A percentile compares a stretch with the other conserved stretches of the same genome.
phyloP scores from a whole-genome alignment of 2,329 filamentous ascomycete species.

The Ramularia endophylla region DNA sequence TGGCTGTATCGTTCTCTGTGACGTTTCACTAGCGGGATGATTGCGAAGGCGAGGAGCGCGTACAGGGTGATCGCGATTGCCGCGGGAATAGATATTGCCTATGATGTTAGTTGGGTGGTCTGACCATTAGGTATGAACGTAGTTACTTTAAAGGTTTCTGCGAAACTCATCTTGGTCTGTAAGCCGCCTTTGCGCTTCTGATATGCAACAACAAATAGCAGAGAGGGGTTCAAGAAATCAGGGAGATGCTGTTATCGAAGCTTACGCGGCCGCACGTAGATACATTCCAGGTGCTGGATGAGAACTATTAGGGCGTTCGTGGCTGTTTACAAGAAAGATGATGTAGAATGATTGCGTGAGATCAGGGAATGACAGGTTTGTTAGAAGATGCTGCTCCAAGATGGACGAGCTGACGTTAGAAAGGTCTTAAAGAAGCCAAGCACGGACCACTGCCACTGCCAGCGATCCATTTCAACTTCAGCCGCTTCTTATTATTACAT shows the following conservation, averaged over 20 bases:
- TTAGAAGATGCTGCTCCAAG: too few species aligned
- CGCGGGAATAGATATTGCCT: constrained; percentile 43
- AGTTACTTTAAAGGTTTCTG: neutral
- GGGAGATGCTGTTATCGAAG: neutral
- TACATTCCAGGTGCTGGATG: too few species aligned
- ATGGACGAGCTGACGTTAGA: too few species aligned
- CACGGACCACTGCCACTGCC: too few species aligned
- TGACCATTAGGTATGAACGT: neutral
- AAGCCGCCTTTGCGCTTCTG: neutral
- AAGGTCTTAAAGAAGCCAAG: too few species aligned
- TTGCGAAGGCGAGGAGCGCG: constrained; percentile 34
- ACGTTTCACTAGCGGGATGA: constrained; percentile 41
- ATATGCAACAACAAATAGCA: neutral
- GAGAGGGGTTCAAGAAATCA: neutral
- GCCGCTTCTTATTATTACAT: too few species aligned
- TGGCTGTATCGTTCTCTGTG: constrained; percentile 41
- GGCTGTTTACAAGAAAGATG: too few species aligned
- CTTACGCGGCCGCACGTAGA: constrained; percentile 1
- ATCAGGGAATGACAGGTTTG: too few species aligned
- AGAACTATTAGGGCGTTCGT: too few species aligned
- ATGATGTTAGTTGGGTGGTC: constrained; percentile 3
- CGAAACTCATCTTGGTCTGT: neutral
- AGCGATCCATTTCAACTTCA: too few species aligned
- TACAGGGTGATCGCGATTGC: constrained; percentile 40
- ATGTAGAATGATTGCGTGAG: too few species aligned